Percentiles rank a stretch among this genome's conserved stretches.
phyloP scores from a whole-genome alignment of 164 flowering plant species.

The Vitis rotundifolia region DNA sequence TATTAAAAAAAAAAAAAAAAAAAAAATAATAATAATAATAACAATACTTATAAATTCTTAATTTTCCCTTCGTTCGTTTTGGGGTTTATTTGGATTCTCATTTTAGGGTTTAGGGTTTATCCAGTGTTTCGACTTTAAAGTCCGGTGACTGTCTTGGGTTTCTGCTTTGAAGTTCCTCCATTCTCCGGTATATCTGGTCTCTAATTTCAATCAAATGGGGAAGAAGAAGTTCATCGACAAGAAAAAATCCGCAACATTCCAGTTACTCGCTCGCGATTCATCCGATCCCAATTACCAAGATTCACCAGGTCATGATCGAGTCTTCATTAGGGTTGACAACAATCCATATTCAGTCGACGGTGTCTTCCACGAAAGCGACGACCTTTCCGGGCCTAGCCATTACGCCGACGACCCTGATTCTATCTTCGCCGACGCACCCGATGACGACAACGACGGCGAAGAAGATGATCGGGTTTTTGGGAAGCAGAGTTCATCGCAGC shows the following conservation, averaged over 20 bases:
- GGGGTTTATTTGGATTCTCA: no score
- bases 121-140: no score
- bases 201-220: conserved; percentile 21
- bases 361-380: conserved; percentile 30
- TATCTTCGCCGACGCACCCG: conserved; percentile 65
- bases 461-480: not conserved
- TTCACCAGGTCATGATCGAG: conserved; percentile 54
- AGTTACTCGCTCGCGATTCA: conserved; percentile 72
- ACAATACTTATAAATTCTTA: no score
- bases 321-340: conserved; percentile 84
- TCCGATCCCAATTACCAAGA: conserved; percentile 56
- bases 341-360: conserved; percentile 39
- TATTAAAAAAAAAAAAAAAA: no score
- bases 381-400: not conserved
- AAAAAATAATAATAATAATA: no score
- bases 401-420: conserved; percentile 44
- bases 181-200: no score
- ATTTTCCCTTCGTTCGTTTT: no score
- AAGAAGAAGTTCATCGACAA: conserved; percentile 91
- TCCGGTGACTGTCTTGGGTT: no score
- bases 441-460: conserved; percentile 41
- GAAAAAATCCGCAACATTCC: conserved; percentile 88
- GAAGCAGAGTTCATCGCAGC: not conserved
- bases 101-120: no score
- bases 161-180: no score